These are phyloP conservation scores for Daldinia sp. DNA, from an alignment of 2,329 filamentous ascomycete genomes.

Conservation along the genomic window DNA sequence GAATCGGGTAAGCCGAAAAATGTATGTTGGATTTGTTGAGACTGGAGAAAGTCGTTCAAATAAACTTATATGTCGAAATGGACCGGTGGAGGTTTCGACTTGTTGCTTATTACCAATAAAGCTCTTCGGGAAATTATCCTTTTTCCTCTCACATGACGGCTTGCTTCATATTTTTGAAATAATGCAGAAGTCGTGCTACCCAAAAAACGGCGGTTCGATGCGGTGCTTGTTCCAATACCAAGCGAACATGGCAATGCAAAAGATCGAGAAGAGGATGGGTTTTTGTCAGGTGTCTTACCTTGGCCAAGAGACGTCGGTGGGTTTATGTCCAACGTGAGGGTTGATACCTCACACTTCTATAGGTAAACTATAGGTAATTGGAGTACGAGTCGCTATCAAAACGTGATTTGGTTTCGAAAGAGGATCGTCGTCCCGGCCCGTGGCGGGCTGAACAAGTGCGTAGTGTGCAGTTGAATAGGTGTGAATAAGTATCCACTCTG, in stretches of 20 bases:
- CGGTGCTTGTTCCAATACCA: conserved; percentile 18
- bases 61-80: conserved; percentile 4
- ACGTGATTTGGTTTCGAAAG: conserved; percentile 11
- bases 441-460: conserved; percentile 17
- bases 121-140: conserved; percentile 11
- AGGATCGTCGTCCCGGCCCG: conserved; percentile 18
- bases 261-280: conserved; percentile 6
- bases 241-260: conserved; percentile 24
- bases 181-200: conserved; percentile 15
- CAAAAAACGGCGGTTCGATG: conserved; percentile 15
- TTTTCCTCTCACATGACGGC: conserved; percentile 9
- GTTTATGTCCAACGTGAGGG: conserved; percentile 20
- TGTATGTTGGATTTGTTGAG: conserved; percentile 4
- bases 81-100: conserved; percentile 4
- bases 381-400: conserved; percentile 2
- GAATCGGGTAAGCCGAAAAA: background rate
- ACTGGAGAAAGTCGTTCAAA: background rate
- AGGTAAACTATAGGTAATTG: conserved; percentile 16
- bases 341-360: conserved; percentile 24
- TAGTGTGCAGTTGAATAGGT: conserved; percentile 13
- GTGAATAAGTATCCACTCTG: conserved; percentile 30
- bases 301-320: conserved; percentile 9
- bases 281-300: conserved; percentile 29
- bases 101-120: conserved; percentile 5
- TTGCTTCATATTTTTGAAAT: conserved; percentile 13